Percentiles rank a stretch among this genome's conserved stretches.
These are phyloP conservation scores for Metschnikowia peoriensis DNA, from an alignment of 805 yeast species.

Conservation along the genomic window DNA sequence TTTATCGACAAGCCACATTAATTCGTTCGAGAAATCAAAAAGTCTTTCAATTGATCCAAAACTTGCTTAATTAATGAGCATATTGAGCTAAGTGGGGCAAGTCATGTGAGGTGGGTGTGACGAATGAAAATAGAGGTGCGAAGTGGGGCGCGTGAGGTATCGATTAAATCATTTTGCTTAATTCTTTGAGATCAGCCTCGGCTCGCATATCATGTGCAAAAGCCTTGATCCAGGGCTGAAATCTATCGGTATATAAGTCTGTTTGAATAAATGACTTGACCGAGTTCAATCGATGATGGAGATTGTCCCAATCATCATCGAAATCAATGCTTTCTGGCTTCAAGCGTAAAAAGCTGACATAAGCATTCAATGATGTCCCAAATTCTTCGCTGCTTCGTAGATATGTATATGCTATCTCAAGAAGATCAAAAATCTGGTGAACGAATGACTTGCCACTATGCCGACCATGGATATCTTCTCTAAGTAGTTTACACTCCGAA, in stretches of 20 bases:
- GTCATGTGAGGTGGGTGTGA: background rate
- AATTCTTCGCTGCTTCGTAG: conserved; percentile 37
- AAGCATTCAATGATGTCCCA: conserved; percentile 26
- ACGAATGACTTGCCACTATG: conserved; percentile 28
- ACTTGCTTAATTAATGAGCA: background rate
- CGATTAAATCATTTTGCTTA: conserved; percentile 38
- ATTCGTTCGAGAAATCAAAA: too few species aligned
- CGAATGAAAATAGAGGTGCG: background rate
- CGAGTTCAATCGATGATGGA: conserved; percentile 34
- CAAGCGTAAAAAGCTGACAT: conserved; percentile 28
- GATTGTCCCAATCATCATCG: conserved; percentile 27
- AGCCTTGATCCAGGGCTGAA: conserved; percentile 38
- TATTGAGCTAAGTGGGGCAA: background rate
- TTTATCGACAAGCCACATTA: too few species aligned
- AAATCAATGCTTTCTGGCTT: conserved; percentile 9
- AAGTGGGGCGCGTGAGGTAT: background rate
- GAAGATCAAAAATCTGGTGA: conserved; percentile 30
- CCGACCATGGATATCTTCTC: conserved; percentile 31
- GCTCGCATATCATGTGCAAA: conserved; percentile 53
- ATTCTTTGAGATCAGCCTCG: conserved; percentile 49
- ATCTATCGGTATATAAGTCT: conserved; percentile 40
- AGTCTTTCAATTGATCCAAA: too few species aligned
- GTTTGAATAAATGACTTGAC: conserved; percentile 41
- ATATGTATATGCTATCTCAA: conserved; percentile 33
- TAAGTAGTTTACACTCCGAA: conserved; percentile 31